phyloP scores from a whole-genome alignment of 495 filamentous ascomycete genomes.

The Friedmanniomyces simplex region DNA sequence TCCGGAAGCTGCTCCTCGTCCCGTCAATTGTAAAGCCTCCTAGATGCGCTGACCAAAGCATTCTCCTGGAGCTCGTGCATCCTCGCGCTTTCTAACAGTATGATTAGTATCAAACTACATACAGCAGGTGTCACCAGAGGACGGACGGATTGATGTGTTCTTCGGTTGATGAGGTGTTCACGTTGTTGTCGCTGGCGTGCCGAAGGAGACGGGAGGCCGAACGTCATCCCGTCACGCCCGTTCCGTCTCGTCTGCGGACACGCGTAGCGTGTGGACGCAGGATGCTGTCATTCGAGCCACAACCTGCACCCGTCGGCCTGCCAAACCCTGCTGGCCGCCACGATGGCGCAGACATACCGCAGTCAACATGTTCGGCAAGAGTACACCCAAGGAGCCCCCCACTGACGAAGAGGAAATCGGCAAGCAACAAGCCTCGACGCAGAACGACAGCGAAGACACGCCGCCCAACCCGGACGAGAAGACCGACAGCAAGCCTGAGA shows the following conservation, averaged over 20 bases:
- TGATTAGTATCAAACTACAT: too few species aligned
- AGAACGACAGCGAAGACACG: neutral
- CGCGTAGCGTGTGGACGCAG: neutral
- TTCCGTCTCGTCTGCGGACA: neutral
- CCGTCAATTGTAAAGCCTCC: too few species aligned
- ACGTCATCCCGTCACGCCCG: neutral
- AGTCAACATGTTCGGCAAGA: neutral
- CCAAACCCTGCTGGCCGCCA: neutral
- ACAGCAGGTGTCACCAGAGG: too few species aligned
- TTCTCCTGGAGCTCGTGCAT: too few species aligned
- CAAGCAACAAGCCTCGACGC: neutral
- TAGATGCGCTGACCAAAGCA: too few species aligned
- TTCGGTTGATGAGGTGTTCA: too few species aligned
- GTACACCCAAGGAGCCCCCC: neutral
- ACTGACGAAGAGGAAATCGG: neutral
- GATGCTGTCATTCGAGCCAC: constrained; percentile 2
- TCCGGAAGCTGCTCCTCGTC: too few species aligned
- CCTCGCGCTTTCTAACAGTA: too few species aligned
- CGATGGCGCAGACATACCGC: neutral
- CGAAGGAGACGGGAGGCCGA: too few species aligned
- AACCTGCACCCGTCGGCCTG: neutral
- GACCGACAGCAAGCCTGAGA: neutral
- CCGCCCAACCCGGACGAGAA: neutral
- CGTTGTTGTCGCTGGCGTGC: too few species aligned
- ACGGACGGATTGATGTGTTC: too few species aligned